Evolutionary conservation across 352 stramenopile genomes (phyloP).

Genomic region (Phytophthora hibernalis): DNA sequence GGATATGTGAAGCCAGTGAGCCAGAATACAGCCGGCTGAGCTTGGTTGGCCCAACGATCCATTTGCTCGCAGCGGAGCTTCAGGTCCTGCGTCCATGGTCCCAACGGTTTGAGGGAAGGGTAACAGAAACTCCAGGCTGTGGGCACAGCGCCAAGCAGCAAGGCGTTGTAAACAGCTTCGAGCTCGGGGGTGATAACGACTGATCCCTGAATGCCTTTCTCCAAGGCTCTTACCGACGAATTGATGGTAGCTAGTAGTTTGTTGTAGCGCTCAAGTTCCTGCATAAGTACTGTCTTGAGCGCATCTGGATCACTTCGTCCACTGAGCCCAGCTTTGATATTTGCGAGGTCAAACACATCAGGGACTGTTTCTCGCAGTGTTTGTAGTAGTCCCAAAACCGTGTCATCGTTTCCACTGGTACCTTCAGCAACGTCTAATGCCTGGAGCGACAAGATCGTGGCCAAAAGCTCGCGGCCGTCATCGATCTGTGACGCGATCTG

Average conservation of each 20-base stretch:
- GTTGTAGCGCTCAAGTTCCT: constrained; percentile 96
- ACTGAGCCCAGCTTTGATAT: constrained; percentile 75
- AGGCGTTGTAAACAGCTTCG: constrained; percentile 92
- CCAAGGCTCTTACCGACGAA: constrained; percentile 80
- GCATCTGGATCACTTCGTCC: constrained; percentile 88
- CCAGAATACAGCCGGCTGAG: constrained; percentile 93
- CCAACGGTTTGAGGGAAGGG: constrained; percentile 94
- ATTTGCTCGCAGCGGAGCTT: constrained; percentile 92
- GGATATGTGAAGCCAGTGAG: constrained; percentile 97
- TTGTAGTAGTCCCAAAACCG: constrained; percentile 84
- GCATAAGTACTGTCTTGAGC: constrained; percentile 95
- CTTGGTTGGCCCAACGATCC: constrained; percentile 86
- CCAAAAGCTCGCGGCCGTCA: constrained; percentile 90
- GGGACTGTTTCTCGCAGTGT: constrained; percentile 90
- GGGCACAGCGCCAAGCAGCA: constrained; percentile 91
- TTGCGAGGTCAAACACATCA: constrained; percentile 89
- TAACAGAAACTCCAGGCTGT: constrained; percentile 94
- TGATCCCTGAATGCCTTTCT: constrained; percentile 93
- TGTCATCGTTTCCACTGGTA: constrained; percentile 89
- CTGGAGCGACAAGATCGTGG: constrained; percentile 92
- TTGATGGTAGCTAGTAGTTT: constrained; percentile 86
- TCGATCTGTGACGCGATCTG: constrained; percentile 96
- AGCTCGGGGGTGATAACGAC: constrained; percentile 96
- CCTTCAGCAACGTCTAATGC: constrained; percentile 83
- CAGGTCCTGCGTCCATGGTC: constrained; percentile 93